Base-by-base conservation (phyloP, 352 stramenopile species). In the Globisporangium megalacanthum region DNA sequence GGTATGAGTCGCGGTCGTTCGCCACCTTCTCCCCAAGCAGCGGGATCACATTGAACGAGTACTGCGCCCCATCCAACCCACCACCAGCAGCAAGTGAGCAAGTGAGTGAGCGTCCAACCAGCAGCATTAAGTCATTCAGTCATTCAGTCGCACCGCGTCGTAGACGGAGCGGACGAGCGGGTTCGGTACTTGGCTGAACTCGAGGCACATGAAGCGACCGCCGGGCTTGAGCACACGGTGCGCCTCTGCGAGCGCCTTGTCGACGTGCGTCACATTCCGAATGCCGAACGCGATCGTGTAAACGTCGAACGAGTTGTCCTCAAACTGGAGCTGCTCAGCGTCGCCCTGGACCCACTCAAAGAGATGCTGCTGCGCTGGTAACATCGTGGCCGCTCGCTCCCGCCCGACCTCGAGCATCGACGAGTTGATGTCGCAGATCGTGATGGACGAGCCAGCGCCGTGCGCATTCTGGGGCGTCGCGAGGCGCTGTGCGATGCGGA, bases 241-340 rank as follows among this genome's bases (percentile, higher is more conserved):
- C 29, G 97, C 97, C 68, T 99, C 97, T 42, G 74, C 54, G 11
- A 99, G 73, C n/a, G 95, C 90, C 46, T 85, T 83, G 71, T 98
- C 93, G 6, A 99, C 91, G 77, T 99, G 91, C 5, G 97, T 99
- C 25, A 98, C 94, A 73, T 99, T 99, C 19, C 97, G 83, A 59
- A 99, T 96, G 22, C 97, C 97, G 77, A 99, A 99, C 5, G 97
- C 95, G 69, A 99, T 99, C 15, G 97, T 99, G 69, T 99, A 99
- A 22, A 98, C 77, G 73, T 99, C 97, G 69, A 99, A 99, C 42
- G 85, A 90, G 69, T 98, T 87, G 67, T 96, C 82, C 46, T 88
- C 74, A 61, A 99, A 99, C 50, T 81, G 82, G 36, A 99, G 78
- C 52, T 87, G 70, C 79, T 99, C 96, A 3, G 97, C 97, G 72